Base-by-base conservation (phyloP, 2,329 filamentous ascomycete species). In the Arthrobotrys sinensis region DNA sequence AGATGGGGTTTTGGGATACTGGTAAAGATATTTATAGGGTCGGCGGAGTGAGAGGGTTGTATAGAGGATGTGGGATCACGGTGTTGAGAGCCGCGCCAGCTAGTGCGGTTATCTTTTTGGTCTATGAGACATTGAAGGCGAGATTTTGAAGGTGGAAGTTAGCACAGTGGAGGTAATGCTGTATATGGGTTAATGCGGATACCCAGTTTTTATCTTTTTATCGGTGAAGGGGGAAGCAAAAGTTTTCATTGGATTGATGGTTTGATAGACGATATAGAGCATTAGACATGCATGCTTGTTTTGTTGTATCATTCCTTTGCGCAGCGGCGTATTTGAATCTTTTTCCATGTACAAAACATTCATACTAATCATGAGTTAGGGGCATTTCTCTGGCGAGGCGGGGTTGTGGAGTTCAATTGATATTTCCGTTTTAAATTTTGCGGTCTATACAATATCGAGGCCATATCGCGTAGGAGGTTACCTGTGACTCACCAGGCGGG, bases 91-190 rank as follows among this genome's bases (percentile, higher is more conserved):
- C 94, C 40, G 94, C 94, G 36, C 96, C 96, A 1, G 97, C 94
- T 84, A 97, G 94, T n/a, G 96, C 96, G 6, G 94, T 98, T 83
- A 99, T 99, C 78, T 99, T 99, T 83, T 94, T 96, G 79, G 90
- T 98, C 79, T 98, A 94, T 83, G 96, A 98, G 85, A 92, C 91
- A 12, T 85, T 99, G 84, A 94, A 94, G 86, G 88, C 87, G 80
- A 86, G 90, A 81, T 88, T 96, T 82, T 87, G 88, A 62, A 70
- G 19, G 4, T 12, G 16, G 16, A 64, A 28, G 21, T 34, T 66
- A n/a, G 16, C 36, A 10, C 19, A n/a, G 40, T 34, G 32, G 53
- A 10, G 32, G 38, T 53, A 60, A 36, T 28, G 24, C 21, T 32
- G 14, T 16, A 36, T 19, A 66, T 40, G 36, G n/a, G 12, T 16